Evolutionary conservation across 2,329 filamentous ascomycete species (phyloP).

Genomic region (Torrubiellomyces zombiae): DNA sequence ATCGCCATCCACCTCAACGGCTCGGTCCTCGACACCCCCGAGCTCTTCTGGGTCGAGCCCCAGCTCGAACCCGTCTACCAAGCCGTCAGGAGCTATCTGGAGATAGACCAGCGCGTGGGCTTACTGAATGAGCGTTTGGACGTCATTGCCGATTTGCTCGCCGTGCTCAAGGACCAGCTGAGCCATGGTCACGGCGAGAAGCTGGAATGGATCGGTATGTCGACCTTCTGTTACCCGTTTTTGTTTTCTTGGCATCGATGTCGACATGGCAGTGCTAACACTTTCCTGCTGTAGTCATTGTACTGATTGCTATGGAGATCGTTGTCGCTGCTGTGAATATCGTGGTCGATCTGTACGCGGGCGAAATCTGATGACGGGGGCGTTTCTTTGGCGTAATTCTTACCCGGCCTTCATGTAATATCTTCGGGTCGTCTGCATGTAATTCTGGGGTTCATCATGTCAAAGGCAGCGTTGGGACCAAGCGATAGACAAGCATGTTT

Average conservation of each 20-base stretch:
- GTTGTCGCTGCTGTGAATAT: constrained; percentile 88
- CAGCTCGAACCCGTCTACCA: constrained; percentile 94
- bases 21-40: constrained; percentile 87
- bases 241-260: constrained; percentile 1
- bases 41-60: constrained; percentile 96
- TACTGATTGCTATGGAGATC: constrained; percentile 91
- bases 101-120: constrained; percentile 92
- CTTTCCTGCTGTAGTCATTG: constrained; percentile 56
- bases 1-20: constrained; percentile 98
- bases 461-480: too few species aligned
- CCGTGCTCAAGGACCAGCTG: constrained; percentile 87
- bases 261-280: too few species aligned
- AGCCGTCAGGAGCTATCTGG: constrained; percentile 84
- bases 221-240: neutral
- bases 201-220: constrained; percentile 74
- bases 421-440: too few species aligned
- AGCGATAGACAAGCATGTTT: too few species aligned
- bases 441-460: too few species aligned
- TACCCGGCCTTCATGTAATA: too few species aligned
- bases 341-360: constrained; percentile 72
- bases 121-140: constrained; percentile 71
- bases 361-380: constrained; percentile 10
- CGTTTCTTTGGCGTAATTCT: too few species aligned
- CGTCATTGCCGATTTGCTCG: constrained; percentile 83
- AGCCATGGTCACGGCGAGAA: constrained; percentile 86